Percentiles rank a stretch among this genome's conserved stretches.
These are phyloP conservation scores for Aspergillus bertholletiae DNA, from an alignment of 495 filamentous ascomycete species.

Conservation along the genomic window DNA sequence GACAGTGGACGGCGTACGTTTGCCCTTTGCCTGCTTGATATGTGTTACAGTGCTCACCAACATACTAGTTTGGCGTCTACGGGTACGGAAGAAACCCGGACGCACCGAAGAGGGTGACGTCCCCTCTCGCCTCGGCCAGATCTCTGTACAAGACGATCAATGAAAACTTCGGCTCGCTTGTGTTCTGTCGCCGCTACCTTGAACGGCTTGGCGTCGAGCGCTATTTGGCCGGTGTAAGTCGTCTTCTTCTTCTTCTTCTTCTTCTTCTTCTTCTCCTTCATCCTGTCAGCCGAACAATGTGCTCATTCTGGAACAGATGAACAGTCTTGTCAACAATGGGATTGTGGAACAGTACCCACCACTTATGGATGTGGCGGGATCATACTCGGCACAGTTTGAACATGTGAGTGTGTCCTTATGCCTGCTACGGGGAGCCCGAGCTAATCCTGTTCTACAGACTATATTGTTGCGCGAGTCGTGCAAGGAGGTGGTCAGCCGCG, in stretches of 20 bases:
- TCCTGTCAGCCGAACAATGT: neutral
- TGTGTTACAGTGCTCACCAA: neutral
- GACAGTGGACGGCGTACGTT: slow-evolving; percentile 39
- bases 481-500: slow-evolving; percentile 46
- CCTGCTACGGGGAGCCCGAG: too few relatives aligned
- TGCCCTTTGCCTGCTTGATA: neutral
- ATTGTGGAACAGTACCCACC: slow-evolving; percentile 53
- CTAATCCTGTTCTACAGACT: slow-evolving; percentile 27
- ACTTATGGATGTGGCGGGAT: slow-evolving; percentile 51
- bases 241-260: too few relatives aligned
- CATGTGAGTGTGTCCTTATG: slow-evolving; percentile 40
- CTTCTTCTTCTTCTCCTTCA: too few relatives aligned
- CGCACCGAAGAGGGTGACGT: slow-evolving; percentile 44
- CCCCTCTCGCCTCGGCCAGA: slow-evolving; percentile 54
- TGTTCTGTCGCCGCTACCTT: slow-evolving; percentile 60
- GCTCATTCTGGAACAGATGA: slow-evolving; percentile 32
- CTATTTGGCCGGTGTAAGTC: slow-evolving; percentile 57
- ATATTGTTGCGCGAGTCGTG: slow-evolving; percentile 38
- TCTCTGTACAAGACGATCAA: slow-evolving; percentile 57
- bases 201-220: slow-evolving; percentile 59
- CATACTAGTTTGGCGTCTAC: slow-evolving; percentile 30
- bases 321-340: slow-evolving; percentile 48
- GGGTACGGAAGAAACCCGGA: slow-evolving; percentile 50
- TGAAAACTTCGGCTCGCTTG: slow-evolving; percentile 61
- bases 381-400: slow-evolving; percentile 60